A percentile compares a stretch with the other conserved stretches of the same genome.
These are phyloP conservation scores for Adiantum capillusveneris DNA, from an alignment of 75 land plant species.

Conservation along the genomic window DNA sequence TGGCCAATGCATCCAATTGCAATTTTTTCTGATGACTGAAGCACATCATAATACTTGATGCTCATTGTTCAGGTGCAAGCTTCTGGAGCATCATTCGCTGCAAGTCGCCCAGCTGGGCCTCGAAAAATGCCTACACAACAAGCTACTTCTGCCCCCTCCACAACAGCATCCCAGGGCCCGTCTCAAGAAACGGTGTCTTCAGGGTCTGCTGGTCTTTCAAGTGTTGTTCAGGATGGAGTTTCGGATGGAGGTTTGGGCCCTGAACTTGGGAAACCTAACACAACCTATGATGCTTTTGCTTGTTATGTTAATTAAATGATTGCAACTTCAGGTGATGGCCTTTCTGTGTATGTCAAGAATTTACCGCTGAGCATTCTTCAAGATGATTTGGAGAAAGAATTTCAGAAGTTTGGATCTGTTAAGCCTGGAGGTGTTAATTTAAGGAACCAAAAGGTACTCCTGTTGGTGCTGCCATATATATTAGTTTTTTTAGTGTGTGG, in stretches of 20 bases:
- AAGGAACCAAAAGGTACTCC: slow-evolving; percentile 55
- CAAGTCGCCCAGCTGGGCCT: background rate
- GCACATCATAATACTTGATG: too few relatives aligned
- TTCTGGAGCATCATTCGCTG: background rate
- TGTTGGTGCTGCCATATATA: background rate
- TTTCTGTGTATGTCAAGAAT: slow-evolving; percentile 77
- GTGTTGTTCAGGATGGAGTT: too few relatives aligned
- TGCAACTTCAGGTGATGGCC: slow-evolving; percentile 54
- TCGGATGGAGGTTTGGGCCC: too few relatives aligned
- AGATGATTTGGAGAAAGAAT: slow-evolving; percentile 54
- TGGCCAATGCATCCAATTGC: background rate
- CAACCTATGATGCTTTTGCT: too few relatives aligned
- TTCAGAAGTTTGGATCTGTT: slow-evolving; percentile 69
- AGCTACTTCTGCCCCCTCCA: background rate
- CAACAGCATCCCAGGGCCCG: too few relatives aligned
- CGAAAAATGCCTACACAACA: background rate
- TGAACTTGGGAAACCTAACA: too few relatives aligned
- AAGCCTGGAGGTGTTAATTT: slow-evolving; percentile 62
- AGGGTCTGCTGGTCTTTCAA: too few relatives aligned
- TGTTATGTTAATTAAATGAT: too few relatives aligned
- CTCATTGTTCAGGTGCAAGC: background rate
- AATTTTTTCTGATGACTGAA: too few relatives aligned
- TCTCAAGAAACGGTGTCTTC: too few relatives aligned
- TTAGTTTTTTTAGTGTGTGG: too few relatives aligned
- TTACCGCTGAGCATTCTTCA: slow-evolving; percentile 43